Evolutionary conservation across 768 basidiomycete genomes (phyloP).

Genomic region (Xerocomus brunneocitrinus): DNA sequence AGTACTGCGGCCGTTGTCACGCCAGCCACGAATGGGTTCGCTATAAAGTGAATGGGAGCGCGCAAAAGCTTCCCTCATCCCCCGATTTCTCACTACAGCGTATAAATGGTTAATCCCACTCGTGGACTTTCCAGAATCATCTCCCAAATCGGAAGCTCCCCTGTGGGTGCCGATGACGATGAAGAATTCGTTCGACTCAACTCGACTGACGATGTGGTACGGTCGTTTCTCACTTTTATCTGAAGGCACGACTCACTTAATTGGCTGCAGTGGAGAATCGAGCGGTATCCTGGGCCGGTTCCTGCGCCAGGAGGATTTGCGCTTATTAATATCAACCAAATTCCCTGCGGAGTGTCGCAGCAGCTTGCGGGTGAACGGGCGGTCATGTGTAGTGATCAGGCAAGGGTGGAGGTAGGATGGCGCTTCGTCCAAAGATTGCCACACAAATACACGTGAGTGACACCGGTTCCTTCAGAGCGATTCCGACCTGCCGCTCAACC

Average conservation of each 20-base stretch:
- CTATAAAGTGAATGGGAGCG: not conserved
- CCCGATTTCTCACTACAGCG: not conserved
- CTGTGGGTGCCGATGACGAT: not conserved
- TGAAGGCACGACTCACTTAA: not conserved
- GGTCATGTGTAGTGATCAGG: no score
- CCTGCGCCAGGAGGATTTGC: no score
- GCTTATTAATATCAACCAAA: no score
- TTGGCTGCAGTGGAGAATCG: not conserved
- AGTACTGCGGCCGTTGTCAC: no score
- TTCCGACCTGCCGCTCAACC: no score
- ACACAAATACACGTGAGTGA: no score
- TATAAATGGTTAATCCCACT: not conserved
- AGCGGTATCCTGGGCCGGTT: not conserved
- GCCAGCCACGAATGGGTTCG: not conserved
- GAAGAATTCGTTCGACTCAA: not conserved
- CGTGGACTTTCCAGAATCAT: not conserved
- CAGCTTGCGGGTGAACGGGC: no score
- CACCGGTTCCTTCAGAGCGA: not conserved
- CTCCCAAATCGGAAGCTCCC: not conserved
- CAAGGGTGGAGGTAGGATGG: no score
- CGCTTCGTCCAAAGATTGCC: no score
- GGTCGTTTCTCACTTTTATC: not conserved
- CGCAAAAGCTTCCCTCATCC: not conserved
- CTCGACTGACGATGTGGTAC: not conserved
- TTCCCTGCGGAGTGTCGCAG: no score